phyloP scores from a whole-genome alignment of 2,329 filamentous ascomycete genomes.

The Monosporascus sp. region DNA sequence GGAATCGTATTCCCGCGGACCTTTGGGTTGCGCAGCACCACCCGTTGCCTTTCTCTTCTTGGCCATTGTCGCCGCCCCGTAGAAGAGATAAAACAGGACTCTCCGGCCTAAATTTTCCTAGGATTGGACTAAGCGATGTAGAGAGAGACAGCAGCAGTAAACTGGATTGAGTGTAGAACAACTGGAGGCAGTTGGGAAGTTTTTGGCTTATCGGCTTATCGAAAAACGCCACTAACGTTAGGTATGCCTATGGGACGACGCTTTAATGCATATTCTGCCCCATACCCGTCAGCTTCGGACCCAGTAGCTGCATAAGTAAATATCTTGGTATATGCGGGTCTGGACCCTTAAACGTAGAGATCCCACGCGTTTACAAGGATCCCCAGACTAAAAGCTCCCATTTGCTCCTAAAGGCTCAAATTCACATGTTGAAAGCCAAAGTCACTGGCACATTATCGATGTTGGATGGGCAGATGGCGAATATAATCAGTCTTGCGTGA shows the following conservation, averaged over 20 bases:
- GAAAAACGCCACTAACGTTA: not conserved
- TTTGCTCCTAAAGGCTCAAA: too few species aligned
- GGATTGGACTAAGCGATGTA: not conserved
- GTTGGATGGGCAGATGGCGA: too few species aligned
- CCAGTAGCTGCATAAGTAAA: not conserved
- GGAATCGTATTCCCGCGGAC: conserved; percentile 49
- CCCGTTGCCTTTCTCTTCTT: conserved; percentile 67
- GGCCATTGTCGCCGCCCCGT: conserved; percentile 38
- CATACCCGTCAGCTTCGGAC: too few species aligned
- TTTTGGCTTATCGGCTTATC: not conserved
- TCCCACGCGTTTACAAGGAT: too few species aligned
- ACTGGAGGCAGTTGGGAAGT: not conserved
- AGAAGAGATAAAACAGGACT: not conserved
- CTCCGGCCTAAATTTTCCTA: not conserved
- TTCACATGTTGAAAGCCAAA: too few species aligned
- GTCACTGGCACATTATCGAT: too few species aligned
- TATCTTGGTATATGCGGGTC: not conserved
- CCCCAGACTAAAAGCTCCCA: too few species aligned
- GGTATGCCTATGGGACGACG: too few species aligned
- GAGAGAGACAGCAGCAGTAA: too few species aligned
- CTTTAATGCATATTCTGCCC: too few species aligned
- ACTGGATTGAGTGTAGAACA: not conserved
- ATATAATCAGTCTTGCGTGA: too few species aligned
- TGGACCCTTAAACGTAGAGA: too few species aligned
- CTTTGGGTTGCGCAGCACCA: conserved; percentile 36